phyloP scores from a whole-genome alignment of 2,329 filamentous ascomycete genomes.

The Aulographum hederae region DNA sequence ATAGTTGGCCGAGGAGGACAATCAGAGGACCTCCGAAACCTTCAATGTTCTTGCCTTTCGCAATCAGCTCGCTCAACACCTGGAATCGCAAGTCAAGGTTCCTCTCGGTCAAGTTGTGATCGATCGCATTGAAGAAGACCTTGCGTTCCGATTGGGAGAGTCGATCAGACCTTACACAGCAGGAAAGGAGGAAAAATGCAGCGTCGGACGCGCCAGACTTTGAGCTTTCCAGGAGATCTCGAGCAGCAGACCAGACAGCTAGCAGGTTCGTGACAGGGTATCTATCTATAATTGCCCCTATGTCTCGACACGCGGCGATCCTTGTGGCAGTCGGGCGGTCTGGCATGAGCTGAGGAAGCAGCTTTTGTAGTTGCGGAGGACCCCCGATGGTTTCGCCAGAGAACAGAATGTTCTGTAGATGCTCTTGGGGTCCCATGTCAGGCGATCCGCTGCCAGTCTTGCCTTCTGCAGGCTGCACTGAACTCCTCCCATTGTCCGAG shows the following conservation, averaged over 20 bases:
- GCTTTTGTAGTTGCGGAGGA: slow-evolving; percentile 15
- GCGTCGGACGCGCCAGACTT: slow-evolving; percentile 14
- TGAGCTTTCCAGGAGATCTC: slow-evolving; percentile 18
- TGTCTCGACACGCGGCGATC: slow-evolving; percentile 13
- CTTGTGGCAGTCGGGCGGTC: slow-evolving; percentile 12
- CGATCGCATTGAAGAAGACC: slow-evolving; percentile 19
- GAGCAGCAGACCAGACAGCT: slow-evolving; percentile 17
- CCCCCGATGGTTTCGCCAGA: slow-evolving; percentile 14
- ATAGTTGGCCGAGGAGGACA: slow-evolving; percentile 14
- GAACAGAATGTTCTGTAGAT: too few species aligned
- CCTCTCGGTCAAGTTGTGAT: slow-evolving; percentile 11
- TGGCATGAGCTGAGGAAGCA: slow-evolving; percentile 14
- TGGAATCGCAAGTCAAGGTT: slow-evolving; percentile 16
- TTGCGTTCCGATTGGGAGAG: slow-evolving; percentile 17
- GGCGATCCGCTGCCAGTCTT: too few species aligned
- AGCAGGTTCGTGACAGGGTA: slow-evolving; percentile 19
- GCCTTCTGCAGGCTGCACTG: too few species aligned
- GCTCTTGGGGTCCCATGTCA: too few species aligned
- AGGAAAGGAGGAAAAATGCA: slow-evolving; percentile 16
- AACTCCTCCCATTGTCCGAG: too few species aligned
- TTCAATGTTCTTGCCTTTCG: slow-evolving; percentile 18
- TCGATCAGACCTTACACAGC: slow-evolving; percentile 15
- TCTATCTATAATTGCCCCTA: slow-evolving; percentile 15
- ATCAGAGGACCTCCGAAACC: slow-evolving; percentile 17
- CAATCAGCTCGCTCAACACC: slow-evolving; percentile 17